phyloP scores from a whole-genome alignment of 2,329 filamentous ascomycete genomes.

The Diaporthe vaccinii region DNA sequence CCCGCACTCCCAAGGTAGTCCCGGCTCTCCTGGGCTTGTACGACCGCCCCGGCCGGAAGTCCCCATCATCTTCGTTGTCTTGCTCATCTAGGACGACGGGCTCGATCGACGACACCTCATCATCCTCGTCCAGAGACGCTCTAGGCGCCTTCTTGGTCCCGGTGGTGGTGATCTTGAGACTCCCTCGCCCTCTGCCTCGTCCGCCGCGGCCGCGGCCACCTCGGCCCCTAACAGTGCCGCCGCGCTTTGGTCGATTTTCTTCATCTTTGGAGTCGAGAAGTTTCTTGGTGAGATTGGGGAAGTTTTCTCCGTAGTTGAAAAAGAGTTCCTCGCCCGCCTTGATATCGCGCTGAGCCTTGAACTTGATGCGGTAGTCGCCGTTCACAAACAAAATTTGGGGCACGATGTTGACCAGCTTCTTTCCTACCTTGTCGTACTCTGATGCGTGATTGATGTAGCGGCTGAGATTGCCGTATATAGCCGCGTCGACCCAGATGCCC shows the following conservation, averaged over 20 bases:
- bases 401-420: slow-evolving; percentile 66
- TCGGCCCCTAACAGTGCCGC: slow-evolving; percentile 29
- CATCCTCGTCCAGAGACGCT: slow-evolving; percentile 20
- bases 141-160: slow-evolving; percentile 39
- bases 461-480: slow-evolving; percentile 82
- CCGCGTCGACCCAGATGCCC: slow-evolving; percentile 79
- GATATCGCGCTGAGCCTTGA: slow-evolving; percentile 77
- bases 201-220: slow-evolving; percentile 37
- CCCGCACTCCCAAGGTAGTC: slow-evolving; percentile 27
- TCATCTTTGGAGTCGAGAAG: slow-evolving; percentile 59
- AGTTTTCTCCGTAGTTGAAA: slow-evolving; percentile 83
- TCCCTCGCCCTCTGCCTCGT: slow-evolving; percentile 38
- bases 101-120: slow-evolving; percentile 27
- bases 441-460: slow-evolving; percentile 87
- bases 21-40: slow-evolving; percentile 32
- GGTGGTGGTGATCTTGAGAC: slow-evolving; percentile 36
- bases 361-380: slow-evolving; percentile 81
- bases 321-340: slow-evolving; percentile 81
- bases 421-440: slow-evolving; percentile 60
- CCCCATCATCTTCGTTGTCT: slow-evolving; percentile 43
- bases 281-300: slow-evolving; percentile 71
- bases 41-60: slow-evolving; percentile 38
- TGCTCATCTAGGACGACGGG: slow-evolving; percentile 40
- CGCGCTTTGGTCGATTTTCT: slow-evolving; percentile 36
- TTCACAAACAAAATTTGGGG: slow-evolving; percentile 80